Percentiles rank a stretch among this genome's conserved stretches.
These are phyloP conservation scores for Dendrocalamus latiflorus DNA, from an alignment of 202 grass and related monocot species.

Conservation along the genomic window DNA sequence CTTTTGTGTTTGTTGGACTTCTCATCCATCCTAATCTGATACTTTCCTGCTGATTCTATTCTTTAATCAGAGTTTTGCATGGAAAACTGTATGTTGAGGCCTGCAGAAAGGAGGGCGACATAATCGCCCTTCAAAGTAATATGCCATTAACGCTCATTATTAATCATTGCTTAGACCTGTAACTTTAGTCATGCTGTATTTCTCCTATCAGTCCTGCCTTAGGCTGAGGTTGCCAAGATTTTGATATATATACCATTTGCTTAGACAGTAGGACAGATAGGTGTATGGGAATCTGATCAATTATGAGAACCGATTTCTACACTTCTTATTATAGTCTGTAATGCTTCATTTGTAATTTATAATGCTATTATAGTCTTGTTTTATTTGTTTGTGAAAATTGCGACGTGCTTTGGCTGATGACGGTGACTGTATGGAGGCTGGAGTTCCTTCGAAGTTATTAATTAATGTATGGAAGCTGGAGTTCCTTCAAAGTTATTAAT, in stretches of 20 bases:
- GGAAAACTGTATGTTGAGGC: not conserved
- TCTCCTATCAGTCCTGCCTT: not conserved
- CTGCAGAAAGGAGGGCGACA: not conserved
- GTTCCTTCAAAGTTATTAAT: not conserved
- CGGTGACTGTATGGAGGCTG: not conserved
- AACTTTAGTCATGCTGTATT: not conserved
- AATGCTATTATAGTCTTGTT: too few relatives aligned
- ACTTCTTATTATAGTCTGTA: too few relatives aligned
- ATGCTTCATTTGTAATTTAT: too few relatives aligned
- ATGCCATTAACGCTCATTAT: not conserved
- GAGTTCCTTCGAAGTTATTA: not conserved
- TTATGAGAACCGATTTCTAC: too few relatives aligned
- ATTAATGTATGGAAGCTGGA: not conserved
- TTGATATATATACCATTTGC: not conserved
- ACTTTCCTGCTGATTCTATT: not conserved
- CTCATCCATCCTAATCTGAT: conserved; percentile 24
- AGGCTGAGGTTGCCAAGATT: not conserved
- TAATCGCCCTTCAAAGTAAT: not conserved
- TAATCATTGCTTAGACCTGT: not conserved
- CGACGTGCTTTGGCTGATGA: not conserved
- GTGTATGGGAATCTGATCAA: not conserved
- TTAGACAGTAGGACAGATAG: not conserved
- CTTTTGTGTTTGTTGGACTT: conserved; percentile 6
- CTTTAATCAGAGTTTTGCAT: not conserved
- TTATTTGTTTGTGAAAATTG: too few relatives aligned